A percentile compares a stretch with the other conserved stretches of the same genome.
Conservation (phyloP, 352 stramenopile species). For the Phytophthora constricta region DNA sequence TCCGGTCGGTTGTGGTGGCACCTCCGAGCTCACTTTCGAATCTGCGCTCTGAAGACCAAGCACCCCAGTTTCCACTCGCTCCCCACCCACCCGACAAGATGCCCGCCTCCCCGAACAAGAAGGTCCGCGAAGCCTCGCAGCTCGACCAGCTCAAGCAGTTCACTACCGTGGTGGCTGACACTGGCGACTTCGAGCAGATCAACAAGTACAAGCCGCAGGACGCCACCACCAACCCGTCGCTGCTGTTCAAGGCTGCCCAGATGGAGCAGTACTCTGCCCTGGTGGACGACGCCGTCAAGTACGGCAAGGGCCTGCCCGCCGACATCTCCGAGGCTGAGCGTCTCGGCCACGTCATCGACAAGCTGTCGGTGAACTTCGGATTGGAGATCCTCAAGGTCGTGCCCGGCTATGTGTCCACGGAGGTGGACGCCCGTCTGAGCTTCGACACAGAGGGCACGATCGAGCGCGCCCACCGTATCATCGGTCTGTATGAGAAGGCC, state of each 20-base stretch:
- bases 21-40: conserved; percentile 81
- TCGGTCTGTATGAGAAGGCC: conserved; percentile 97
- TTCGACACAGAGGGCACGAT: conserved; percentile 96
- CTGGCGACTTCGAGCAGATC: conserved; percentile 94
- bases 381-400: conserved; percentile 97
- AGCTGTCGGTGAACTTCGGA: conserved; percentile 98
- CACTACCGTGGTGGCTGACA: conserved; percentile 98
- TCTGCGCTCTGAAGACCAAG: conserved; percentile 57
- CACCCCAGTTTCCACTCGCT: conserved; percentile 14
- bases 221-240: conserved; percentile 99
- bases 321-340: conserved; percentile 83
- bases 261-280: conserved; percentile 97
- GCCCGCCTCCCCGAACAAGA: conserved; percentile 76
- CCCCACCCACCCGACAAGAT: conserved; percentile 30
- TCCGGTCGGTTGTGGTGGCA: no score
- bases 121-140: conserved; percentile 75
- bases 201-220: conserved; percentile 95
- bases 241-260: conserved; percentile 98
- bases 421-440: conserved; percentile 97
- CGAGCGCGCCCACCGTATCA: conserved; percentile 93
- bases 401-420: conserved; percentile 97
- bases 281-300: conserved; percentile 95
- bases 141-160: conserved; percentile 97
- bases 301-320: conserved; percentile 82
- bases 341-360: conserved; percentile 96